A percentile compares a stretch with the other conserved stretches of the same genome.
These are phyloP conservation scores for Trichoderma koningii DNA, from an alignment of 2,329 filamentous ascomycete species.

Conservation along the genomic window DNA sequence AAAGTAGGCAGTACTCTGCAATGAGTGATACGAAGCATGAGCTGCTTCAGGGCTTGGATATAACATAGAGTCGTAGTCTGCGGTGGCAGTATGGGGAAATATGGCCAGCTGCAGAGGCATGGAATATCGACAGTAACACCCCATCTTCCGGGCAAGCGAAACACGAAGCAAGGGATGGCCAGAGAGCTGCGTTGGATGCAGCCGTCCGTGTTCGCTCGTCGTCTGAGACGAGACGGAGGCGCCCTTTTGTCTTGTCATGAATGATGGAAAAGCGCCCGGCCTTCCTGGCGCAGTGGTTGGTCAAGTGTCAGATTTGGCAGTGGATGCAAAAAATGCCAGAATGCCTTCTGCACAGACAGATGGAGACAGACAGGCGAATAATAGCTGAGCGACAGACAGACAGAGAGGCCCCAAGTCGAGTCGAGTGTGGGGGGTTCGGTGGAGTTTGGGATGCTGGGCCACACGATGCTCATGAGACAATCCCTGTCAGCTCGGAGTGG, in stretches of 20 bases:
- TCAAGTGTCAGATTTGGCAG: slow-evolving; percentile 20
- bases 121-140: not conserved
- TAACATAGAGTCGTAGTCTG: too few species aligned
- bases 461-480: slow-evolving; percentile 6
- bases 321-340: not conserved
- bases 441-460: not conserved
- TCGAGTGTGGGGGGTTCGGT: not conserved
- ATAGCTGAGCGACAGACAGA: too few species aligned
- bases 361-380: too few species aligned
- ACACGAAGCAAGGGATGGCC: not conserved
- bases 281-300: slow-evolving; percentile 19
- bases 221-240: slow-evolving; percentile 22
- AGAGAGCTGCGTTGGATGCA: slow-evolving; percentile 17
- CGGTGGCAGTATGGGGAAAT: too few species aligned
- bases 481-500: slow-evolving; percentile 25
- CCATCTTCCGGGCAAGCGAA: slow-evolving; percentile 15
- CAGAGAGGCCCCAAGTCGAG: too few species aligned
- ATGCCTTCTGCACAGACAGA: not conserved
- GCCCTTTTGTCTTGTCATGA: slow-evolving; percentile 18
- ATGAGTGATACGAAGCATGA: too few species aligned
- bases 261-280: slow-evolving; percentile 12
- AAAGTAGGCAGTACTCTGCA: too few species aligned
- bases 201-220: not conserved
- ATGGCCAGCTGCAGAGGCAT: not conserved
- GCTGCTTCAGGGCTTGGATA: too few species aligned